Evolutionary conservation across 1,284 basidiomycete genomes (phyloP).

Genomic region (Quambalaria eucalypti): DNA sequence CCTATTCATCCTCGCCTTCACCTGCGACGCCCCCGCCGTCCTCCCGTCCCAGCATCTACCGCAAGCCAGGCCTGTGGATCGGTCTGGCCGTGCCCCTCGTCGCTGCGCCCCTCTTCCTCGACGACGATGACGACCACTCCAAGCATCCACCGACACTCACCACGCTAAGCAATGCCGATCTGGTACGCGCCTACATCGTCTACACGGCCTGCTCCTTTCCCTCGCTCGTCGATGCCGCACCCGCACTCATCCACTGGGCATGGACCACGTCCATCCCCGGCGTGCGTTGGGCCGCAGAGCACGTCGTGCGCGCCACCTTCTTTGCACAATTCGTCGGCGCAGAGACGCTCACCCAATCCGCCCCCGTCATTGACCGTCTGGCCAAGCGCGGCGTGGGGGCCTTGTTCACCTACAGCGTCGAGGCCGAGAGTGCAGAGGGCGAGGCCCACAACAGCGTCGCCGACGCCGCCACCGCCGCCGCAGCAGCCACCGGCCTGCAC

Average conservation of each 20-base stretch:
- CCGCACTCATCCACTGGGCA: constrained; percentile 57
- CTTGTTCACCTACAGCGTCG: constrained; percentile 76
- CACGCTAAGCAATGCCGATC: constrained; percentile 11
- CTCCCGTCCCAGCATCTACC: too few relatives aligned
- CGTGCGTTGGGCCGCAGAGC: constrained; percentile 60
- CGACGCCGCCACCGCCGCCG: background rate
- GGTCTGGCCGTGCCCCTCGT: constrained; percentile 1
- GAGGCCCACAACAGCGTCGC: background rate
- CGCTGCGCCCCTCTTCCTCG: background rate
- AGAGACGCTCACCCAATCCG: constrained; percentile 63
- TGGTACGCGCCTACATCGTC: constrained; percentile 66
- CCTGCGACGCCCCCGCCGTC: too few relatives aligned
- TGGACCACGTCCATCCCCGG: constrained; percentile 60
- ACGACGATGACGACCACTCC: background rate
- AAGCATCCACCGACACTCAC: background rate
- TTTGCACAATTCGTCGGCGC: constrained; percentile 76
- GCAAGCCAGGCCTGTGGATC: background rate
- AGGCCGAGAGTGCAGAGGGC: constrained; percentile 58
- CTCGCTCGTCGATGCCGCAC: constrained; percentile 66
- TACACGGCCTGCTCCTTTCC: constrained; percentile 72
- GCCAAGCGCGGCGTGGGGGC: constrained; percentile 58
- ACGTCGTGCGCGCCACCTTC: constrained; percentile 69
- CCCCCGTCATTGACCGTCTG: constrained; percentile 60
- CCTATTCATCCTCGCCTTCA: too few relatives aligned
- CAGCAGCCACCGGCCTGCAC: background rate